phyloP scores from a whole-genome alignment of 345 rosid species.

The Raphanus sativus region DNA sequence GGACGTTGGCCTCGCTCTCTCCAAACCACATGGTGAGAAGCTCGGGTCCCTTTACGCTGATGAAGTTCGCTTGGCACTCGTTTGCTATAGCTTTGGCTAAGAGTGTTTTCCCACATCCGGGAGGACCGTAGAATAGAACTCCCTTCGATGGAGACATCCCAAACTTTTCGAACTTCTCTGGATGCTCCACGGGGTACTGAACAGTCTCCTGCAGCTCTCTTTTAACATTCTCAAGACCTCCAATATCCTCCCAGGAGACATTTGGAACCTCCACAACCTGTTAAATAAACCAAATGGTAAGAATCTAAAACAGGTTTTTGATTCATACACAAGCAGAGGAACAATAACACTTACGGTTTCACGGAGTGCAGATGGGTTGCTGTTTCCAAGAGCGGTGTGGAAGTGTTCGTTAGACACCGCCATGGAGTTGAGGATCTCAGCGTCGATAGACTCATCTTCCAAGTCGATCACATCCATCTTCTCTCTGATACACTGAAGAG shows the following conservation, averaged over 20 bases:
- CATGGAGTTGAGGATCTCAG: conserved; percentile 92
- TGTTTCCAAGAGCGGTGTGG: conserved; percentile 79
- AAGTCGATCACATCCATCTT: conserved; percentile 97
- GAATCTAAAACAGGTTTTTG: neutral
- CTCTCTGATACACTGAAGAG: conserved; percentile 98
- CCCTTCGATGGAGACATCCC: conserved; percentile 98
- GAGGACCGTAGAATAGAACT: conserved; percentile 95
- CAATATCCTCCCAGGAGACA: conserved; percentile 83
- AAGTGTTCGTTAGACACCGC: conserved; percentile 95
- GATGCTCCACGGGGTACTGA: conserved; percentile 98
- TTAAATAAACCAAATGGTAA: neutral
- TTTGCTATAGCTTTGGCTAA: conserved; percentile 96
- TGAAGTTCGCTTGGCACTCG: conserved; percentile 96
- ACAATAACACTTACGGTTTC: conserved; percentile 63
- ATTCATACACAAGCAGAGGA: neutral
- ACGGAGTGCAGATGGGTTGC: conserved; percentile 83
- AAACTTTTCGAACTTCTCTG: conserved; percentile 92
- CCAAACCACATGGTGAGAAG: conserved; percentile 99
- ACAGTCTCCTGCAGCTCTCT: conserved; percentile 97
- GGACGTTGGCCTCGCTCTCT: conserved; percentile 93
- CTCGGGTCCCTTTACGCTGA: conserved; percentile 93
- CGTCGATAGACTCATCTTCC: conserved; percentile 94
- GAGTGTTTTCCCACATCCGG: conserved; percentile 96
- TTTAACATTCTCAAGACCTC: conserved; percentile 93
- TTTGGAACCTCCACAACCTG: conserved; percentile 98